These are phyloP conservation scores for Stramenopiles sp. DNA, from an alignment of 352 stramenopile species.

Conservation along the genomic window DNA sequence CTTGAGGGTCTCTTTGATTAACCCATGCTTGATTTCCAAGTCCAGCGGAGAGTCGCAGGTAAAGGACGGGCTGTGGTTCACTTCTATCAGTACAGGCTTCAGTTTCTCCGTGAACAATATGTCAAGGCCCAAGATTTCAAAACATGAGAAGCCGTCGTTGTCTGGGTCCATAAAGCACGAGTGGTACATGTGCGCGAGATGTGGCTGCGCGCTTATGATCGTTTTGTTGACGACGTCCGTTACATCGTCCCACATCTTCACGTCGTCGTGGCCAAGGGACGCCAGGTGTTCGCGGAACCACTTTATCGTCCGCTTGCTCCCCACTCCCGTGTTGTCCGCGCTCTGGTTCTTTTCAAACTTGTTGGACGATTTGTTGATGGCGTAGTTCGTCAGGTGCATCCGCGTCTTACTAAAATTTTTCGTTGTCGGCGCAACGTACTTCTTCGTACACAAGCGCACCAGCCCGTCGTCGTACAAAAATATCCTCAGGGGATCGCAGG, in stretches of 20 bases:
- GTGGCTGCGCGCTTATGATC: slow-evolving; percentile 20
- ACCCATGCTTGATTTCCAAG: slow-evolving; percentile 73
- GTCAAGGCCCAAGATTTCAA: slow-evolving; percentile 86
- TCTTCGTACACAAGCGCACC: slow-evolving; percentile 58
- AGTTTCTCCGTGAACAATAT: slow-evolving; percentile 81
- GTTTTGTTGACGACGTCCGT: slow-evolving; percentile 22
- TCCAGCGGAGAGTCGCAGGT: slow-evolving; percentile 80
- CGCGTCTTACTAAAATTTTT: slow-evolving; percentile 59
- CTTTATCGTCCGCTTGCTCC: slow-evolving; percentile 39
- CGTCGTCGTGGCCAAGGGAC: slow-evolving; percentile 17
- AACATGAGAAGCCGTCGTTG: slow-evolving; percentile 38
- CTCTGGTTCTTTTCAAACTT: slow-evolving; percentile 60
- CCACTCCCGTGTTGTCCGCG: slow-evolving; percentile 33
- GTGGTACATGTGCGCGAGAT: slow-evolving; percentile 23
- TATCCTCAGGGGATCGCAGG: slow-evolving; percentile 50
- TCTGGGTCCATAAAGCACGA: slow-evolving; percentile 16
- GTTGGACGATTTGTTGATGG: slow-evolving; percentile 64
- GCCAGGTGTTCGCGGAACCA: slow-evolving; percentile 15
- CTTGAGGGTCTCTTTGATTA: slow-evolving; percentile 72
- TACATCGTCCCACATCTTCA: slow-evolving; percentile 16
- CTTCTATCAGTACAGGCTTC: slow-evolving; percentile 85
- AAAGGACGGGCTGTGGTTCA: slow-evolving; percentile 89
- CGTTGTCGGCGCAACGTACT: slow-evolving; percentile 55
- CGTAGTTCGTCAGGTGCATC: slow-evolving; percentile 76
- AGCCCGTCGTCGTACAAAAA: slow-evolving; percentile 73